phyloP scores from a whole-genome alignment of 805 yeast species.

The Jamesozyma rosinii region DNA sequence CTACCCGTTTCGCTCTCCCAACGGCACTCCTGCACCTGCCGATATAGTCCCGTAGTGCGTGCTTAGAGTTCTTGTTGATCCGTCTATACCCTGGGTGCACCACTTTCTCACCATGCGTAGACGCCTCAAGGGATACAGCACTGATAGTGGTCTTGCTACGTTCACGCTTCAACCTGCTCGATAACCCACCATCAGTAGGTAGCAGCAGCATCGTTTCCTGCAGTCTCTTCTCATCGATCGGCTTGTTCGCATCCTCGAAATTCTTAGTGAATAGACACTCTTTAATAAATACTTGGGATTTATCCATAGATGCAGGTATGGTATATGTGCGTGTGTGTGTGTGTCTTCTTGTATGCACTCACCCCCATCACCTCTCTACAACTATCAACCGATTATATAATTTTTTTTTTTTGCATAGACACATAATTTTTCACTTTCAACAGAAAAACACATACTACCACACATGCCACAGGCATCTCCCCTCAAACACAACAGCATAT shows the following conservation, averaged over 20 bases:
- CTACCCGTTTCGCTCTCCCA: constrained; percentile 23
- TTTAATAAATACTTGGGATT: constrained; percentile 24
- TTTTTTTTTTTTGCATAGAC: too few relatives aligned
- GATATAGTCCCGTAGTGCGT: constrained; percentile 24
- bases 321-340: too few relatives aligned
- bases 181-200: constrained; percentile 31
- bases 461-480: too few relatives aligned
- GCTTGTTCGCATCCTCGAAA: constrained; percentile 24
- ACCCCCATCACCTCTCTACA: too few relatives aligned
- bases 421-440: too few relatives aligned
- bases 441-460: too few relatives aligned
- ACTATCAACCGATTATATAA: not conserved
- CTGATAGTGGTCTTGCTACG: constrained; percentile 12
- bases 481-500: too few relatives aligned
- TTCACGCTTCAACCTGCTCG: constrained; percentile 16
- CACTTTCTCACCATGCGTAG: not conserved
- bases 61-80: constrained; percentile 27
- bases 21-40: constrained; percentile 17
- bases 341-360: too few relatives aligned
- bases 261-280: constrained; percentile 23
- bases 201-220: constrained; percentile 24
- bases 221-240: constrained; percentile 27
- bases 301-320: too few relatives aligned
- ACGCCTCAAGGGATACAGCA: constrained; percentile 4
- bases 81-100: constrained; percentile 20